Evolutionary conservation across 2,329 filamentous ascomycete species (phyloP).

Genomic region (Paramyrothecium sp.): DNA sequence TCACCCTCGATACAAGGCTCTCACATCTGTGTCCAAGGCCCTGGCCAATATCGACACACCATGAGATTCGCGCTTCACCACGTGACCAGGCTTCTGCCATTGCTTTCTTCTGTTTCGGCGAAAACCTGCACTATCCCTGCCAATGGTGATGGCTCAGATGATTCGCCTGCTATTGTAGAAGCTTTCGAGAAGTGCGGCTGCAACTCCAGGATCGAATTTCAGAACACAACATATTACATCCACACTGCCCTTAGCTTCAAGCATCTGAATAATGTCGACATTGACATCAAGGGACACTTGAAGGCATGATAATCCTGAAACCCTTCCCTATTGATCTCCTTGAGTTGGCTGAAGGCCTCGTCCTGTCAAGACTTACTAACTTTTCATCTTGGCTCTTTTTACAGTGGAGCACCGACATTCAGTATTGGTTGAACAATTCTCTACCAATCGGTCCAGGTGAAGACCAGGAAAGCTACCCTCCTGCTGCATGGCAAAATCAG

Average conservation of each 20-base stretch:
- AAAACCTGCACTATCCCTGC: neutral
- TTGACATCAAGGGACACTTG: conserved; percentile 34
- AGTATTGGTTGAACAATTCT: neutral
- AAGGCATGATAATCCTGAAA: neutral
- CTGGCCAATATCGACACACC: too few relatives aligned
- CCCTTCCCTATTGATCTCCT: neutral
- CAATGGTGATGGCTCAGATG: conserved; percentile 10
- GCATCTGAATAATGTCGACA: conserved; percentile 29
- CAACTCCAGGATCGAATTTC: conserved; percentile 18
- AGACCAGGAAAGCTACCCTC: neutral
- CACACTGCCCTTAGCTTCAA: conserved; percentile 20
- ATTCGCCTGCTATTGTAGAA: conserved; percentile 16
- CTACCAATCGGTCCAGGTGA: neutral
- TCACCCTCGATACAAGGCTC: too few relatives aligned
- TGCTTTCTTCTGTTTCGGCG: too few relatives aligned
- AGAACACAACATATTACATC: conserved; percentile 20
- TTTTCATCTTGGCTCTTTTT: neutral
- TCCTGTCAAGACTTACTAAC: too few relatives aligned
- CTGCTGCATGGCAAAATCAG: neutral
- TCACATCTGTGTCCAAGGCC: too few relatives aligned
- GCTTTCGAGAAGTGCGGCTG: conserved; percentile 19
- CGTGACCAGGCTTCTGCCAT: too few relatives aligned
- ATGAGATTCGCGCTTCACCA: too few relatives aligned
- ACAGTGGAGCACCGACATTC: neutral
- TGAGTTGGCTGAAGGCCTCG: too few relatives aligned